These are phyloP conservation scores for Rhynchospora pubera DNA, from an alignment of 176 grass and related monocot genomes.

Conservation along the genomic window DNA sequence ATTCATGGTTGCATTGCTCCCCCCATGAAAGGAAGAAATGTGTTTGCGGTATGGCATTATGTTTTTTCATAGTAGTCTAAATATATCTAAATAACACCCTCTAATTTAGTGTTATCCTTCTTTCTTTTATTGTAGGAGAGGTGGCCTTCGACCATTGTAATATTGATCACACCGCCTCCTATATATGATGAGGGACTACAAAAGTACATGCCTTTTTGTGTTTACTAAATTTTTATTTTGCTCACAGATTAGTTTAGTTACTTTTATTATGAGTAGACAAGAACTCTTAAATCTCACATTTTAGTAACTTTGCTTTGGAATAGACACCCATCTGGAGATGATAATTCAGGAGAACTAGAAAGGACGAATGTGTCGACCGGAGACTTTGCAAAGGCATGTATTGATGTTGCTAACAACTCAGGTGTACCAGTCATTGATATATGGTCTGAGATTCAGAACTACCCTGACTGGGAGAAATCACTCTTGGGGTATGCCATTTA, in stretches of 20 bases:
- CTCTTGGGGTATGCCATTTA: slow-evolving; percentile 34
- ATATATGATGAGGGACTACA: slow-evolving; percentile 43
- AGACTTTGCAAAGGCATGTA: slow-evolving; percentile 42
- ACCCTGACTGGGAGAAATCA: slow-evolving; percentile 46
- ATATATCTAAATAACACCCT: neutral
- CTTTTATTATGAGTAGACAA: neutral
- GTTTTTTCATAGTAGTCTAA: neutral
- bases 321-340: slow-evolving; percentile 31
- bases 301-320: neutral
- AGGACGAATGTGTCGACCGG: slow-evolving; percentile 52
- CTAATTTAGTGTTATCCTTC: neutral
- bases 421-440: slow-evolving; percentile 44
- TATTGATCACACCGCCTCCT: slow-evolving; percentile 62
- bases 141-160: slow-evolving; percentile 37
- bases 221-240: neutral
- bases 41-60: too few relatives aligned
- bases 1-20: too few relatives aligned
- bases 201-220: slow-evolving; percentile 18
- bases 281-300: neutral
- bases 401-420: slow-evolving; percentile 28
- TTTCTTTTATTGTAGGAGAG: neutral
- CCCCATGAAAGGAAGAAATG: too few relatives aligned
- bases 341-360: slow-evolving; percentile 34
- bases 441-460: slow-evolving; percentile 55
- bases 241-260: neutral